A percentile compares a stretch with the other conserved stretches of the same genome.
Evolutionary conservation across 2,329 filamentous ascomycete species (phyloP).

Genomic region (Arthrinium phaeospermum): DNA sequence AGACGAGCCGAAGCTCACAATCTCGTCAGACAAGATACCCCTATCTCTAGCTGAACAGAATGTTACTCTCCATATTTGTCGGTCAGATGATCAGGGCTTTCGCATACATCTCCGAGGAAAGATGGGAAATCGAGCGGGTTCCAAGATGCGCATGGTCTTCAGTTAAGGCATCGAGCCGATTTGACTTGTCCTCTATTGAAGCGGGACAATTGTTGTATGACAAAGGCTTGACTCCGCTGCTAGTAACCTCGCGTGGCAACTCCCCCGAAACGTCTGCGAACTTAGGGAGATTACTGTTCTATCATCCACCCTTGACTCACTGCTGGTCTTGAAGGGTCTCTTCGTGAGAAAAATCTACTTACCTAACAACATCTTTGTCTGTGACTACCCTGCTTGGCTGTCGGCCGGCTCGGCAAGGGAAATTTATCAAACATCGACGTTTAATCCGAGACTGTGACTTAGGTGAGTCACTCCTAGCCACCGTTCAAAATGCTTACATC

Average conservation of each 20-base stretch:
- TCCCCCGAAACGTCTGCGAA: background rate
- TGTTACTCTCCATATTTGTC: background rate
- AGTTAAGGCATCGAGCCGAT: background rate
- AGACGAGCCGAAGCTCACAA: background rate
- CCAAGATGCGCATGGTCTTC: background rate
- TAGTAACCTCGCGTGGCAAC: background rate
- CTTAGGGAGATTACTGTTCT: background rate
- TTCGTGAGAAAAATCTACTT: background rate
- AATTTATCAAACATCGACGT: slow-evolving; percentile 7
- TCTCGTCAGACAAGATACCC: background rate
- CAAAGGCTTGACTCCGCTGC: background rate
- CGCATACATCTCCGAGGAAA: no score
- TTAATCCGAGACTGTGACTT: background rate
- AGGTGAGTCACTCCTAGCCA: background rate
- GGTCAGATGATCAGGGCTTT: background rate
- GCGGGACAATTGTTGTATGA: background rate
- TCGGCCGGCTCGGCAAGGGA: background rate
- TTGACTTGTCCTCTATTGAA: background rate
- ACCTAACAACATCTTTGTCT: background rate
- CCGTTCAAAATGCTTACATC: background rate
- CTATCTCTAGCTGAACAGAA: background rate
- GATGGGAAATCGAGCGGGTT: background rate
- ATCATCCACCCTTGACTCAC: background rate
- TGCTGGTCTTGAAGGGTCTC: background rate
- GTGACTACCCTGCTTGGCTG: background rate